Conservation (phyloP, 805 yeast genomes). For the Lachancea nothofagi region DNA sequence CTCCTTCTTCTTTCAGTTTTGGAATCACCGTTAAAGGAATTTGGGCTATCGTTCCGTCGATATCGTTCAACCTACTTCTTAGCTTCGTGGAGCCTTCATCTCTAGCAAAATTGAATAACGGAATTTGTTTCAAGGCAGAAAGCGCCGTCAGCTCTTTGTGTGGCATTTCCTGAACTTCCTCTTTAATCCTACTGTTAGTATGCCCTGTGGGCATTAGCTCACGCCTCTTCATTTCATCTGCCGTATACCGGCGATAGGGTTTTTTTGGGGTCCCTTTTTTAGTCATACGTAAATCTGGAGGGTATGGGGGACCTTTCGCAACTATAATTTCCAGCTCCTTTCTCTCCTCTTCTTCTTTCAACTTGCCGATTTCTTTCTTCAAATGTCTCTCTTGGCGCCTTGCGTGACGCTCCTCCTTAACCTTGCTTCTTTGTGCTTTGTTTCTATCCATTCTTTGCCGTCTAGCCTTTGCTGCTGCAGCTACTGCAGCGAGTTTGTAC, state of each 20-base stretch:
- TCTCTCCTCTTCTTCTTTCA: slow-evolving; percentile 21
- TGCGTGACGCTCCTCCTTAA: slow-evolving; percentile 9
- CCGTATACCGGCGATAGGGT: slow-evolving; percentile 32
- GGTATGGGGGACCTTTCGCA: slow-evolving; percentile 33
- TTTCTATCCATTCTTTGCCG: slow-evolving; percentile 21
- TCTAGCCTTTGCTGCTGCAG: slow-evolving; percentile 28
- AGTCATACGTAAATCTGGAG: slow-evolving; percentile 27
- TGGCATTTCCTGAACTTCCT: slow-evolving; percentile 17
- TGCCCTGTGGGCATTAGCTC: slow-evolving; percentile 18
- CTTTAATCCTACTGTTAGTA: slow-evolving; percentile 20
- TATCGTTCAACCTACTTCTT: slow-evolving; percentile 17
- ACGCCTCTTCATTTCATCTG: slow-evolving; percentile 29
- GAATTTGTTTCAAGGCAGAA: slow-evolving; percentile 23
- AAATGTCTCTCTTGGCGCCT: slow-evolving; percentile 18
- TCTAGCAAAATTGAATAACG: slow-evolving; percentile 24
- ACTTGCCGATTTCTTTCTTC: slow-evolving; percentile 20
- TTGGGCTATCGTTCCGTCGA: slow-evolving; percentile 20
- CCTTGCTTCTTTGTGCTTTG: slow-evolving; percentile 14
- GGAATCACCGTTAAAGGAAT: slow-evolving; percentile 4
- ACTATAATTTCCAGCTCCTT: slow-evolving; percentile 29
- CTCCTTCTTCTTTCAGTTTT: background rate
- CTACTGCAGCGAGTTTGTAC: slow-evolving; percentile 20
- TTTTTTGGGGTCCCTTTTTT: slow-evolving; percentile 31
- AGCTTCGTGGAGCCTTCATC: slow-evolving; percentile 8
- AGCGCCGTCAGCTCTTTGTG: slow-evolving; percentile 24